phyloP scores from a whole-genome alignment of 306 rosid species.

The Cucurbita argyrosperma region DNA sequence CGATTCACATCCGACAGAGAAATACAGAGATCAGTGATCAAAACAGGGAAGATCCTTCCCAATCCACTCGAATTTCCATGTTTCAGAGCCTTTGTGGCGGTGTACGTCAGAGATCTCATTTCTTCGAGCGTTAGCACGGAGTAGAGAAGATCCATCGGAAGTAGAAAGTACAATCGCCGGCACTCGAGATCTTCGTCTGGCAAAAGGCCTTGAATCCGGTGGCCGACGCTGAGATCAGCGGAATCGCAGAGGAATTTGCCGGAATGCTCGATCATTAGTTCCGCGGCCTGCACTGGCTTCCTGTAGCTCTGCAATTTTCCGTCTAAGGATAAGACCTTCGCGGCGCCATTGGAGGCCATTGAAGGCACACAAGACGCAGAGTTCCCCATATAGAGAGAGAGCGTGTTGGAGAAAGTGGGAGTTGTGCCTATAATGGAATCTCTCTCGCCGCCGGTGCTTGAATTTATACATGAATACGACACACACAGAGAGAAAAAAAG shows the following conservation, averaged over 20 bases:
- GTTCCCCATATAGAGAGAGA: conserved; percentile 40
- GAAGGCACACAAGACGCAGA: conserved; percentile 64
- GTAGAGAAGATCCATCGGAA: conserved; percentile 76
- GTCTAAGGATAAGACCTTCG: conserved; percentile 33
- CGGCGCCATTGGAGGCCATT: conserved; percentile 15
- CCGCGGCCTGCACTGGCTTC: conserved; percentile 53
- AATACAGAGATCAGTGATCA: conserved; percentile 36
- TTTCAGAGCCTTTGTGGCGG: conserved; percentile 45
- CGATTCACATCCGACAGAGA: conserved; percentile 37
- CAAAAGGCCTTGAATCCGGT: conserved; percentile 57
- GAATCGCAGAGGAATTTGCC: conserved; percentile 67
- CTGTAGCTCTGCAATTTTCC: conserved; percentile 44
- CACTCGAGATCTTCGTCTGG: conserved; percentile 50
- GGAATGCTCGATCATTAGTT: conserved; percentile 46
- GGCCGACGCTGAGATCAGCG: conserved; percentile 51
- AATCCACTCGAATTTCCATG: conserved; percentile 34
- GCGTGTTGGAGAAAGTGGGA: background rate
- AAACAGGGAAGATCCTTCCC: conserved; percentile 56
- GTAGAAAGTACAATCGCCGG: conserved; percentile 52
- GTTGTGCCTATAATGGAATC: background rate
- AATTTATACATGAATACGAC: conserved; percentile 3
- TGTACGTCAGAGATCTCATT: conserved; percentile 43
- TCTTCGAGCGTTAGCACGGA: conserved; percentile 76
- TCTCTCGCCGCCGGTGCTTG: background rate
- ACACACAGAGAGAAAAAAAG: background rate